These are phyloP conservation scores for Thalassiosira profunda DNA, from an alignment of 108 stramenopile species.

Conservation along the genomic window DNA sequence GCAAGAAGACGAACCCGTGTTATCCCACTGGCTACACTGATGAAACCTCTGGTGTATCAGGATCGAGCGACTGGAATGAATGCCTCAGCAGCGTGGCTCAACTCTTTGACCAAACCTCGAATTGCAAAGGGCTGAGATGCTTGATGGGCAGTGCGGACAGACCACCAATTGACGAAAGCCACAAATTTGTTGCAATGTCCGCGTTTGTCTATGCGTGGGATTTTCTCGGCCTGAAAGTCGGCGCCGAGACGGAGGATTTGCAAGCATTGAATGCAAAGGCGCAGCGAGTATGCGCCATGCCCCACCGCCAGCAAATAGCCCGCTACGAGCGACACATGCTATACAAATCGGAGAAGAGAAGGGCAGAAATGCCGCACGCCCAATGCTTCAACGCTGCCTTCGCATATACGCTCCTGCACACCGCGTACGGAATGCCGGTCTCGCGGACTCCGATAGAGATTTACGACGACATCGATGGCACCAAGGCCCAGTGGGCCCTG, in stretches of 20 bases:
- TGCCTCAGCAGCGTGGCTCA: conserved; percentile 49
- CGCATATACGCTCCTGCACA: conserved; percentile 66
- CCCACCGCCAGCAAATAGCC: conserved; percentile 39
- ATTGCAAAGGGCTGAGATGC: not conserved
- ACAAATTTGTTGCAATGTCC: conserved; percentile 69
- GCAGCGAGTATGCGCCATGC: conserved; percentile 61
- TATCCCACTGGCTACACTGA: conserved; percentile 50
- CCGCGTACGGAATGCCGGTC: conserved; percentile 76
- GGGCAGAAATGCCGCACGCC: conserved; percentile 21
- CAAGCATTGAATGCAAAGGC: conserved; percentile 48
- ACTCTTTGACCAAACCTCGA: conserved; percentile 55
- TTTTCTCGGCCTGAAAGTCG: conserved; percentile 58
- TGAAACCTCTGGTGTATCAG: conserved; percentile 16
- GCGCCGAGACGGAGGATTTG: conserved; percentile 63
- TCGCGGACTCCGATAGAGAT: conserved; percentile 29
- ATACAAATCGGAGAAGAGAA: conserved; percentile 35
- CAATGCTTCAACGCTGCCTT: conserved; percentile 91
- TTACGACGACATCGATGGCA: conserved; percentile 71
- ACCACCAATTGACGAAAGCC: conserved; percentile 23
- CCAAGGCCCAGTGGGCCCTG: conserved; percentile 90
- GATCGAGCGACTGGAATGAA: conserved; percentile 36
- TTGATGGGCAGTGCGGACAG: not conserved
- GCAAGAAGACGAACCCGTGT: conserved; percentile 65
- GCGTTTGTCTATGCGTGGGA: conserved; percentile 64
- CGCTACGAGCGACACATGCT: conserved; percentile 31